Base-by-base conservation (phyloP, 805 yeast species). In the Yamadazyma olivae region DNA sequence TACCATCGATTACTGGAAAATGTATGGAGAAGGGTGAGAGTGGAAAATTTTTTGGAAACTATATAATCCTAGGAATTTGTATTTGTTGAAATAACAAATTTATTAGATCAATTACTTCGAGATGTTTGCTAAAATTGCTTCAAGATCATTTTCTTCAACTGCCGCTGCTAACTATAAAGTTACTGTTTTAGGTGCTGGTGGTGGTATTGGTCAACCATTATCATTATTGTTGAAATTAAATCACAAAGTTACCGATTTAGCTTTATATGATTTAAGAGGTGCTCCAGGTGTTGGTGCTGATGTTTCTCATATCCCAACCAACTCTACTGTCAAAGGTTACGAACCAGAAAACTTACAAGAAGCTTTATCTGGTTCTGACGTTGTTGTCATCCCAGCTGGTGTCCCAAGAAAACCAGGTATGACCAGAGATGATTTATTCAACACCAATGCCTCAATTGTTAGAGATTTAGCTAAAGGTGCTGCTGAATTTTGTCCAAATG, bases 371-470 rank as follows among this genome's bases (percentile, higher is more conserved):
- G 89, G 81, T 33, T 77, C 96, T 35, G 95, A 89, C 53, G 81
- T 90, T 42, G 90, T 90, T 35, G 77, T 90, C 40, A 86, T 90
- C 66, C 96, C 97, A 59, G 97, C 97, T 39, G 97, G 97, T 74
- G 95, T 90, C 40, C 97, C 95, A 74, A 86, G 95, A 79, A 90
- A 89, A 74, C 97, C 97, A 51, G 97, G 97, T 66, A 90, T 90
- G 97, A 87, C 96, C 58, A 85, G 97, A 75, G 97, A 90, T 64
- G 97, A 90, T 62, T 75, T 90, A 56, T 90, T 90, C 82, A 83
- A 86, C 75, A 90, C 95, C 73, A 90, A 90, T 59, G 97, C 97
- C 35, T 83, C 95, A 35, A 90, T 90, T 64, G 96, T 90, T 46
- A 81, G 93, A 62, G 96, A 86, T 66, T 76, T 90, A 64, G 95